Evolutionary conservation across 148 eudicot species (phyloP).

Genomic region (Vaccinium corymbosum): DNA sequence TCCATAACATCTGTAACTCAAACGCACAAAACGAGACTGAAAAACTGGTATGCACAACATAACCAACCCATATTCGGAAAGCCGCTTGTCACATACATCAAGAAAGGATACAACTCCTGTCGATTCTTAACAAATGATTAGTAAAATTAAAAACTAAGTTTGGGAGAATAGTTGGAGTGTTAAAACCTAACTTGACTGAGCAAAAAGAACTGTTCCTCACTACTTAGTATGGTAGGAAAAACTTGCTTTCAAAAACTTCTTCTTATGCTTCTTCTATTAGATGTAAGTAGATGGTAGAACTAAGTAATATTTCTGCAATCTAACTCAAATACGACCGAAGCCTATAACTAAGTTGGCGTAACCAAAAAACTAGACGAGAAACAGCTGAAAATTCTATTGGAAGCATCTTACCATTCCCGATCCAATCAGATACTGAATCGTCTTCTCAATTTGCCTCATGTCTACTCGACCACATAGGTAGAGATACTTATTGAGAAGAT

Average conservation of each 20-base stretch:
- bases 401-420: constrained; percentile 27
- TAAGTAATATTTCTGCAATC: neutral
- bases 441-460: constrained; percentile 34
- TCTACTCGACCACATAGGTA: constrained; percentile 29
- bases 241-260: neutral
- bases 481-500: constrained; percentile 27
- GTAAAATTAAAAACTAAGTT: neutral
- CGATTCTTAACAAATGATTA: neutral
- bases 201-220: constrained; percentile 1
- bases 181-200: neutral
- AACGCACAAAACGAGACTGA: neutral
- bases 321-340: neutral
- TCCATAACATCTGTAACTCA: neutral
- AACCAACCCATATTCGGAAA: neutral
- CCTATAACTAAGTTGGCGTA: neutral
- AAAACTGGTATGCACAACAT: neutral
- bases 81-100: neutral
- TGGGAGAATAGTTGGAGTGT: neutral
- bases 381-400: neutral
- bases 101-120: neutral
- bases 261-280: neutral
- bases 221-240: neutral
- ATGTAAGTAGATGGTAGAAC: neutral
- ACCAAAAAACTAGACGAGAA: neutral
- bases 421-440: constrained; percentile 30